Base-by-base conservation (phyloP, 257 asterid genomes). In the Paulownia fortunei region DNA sequence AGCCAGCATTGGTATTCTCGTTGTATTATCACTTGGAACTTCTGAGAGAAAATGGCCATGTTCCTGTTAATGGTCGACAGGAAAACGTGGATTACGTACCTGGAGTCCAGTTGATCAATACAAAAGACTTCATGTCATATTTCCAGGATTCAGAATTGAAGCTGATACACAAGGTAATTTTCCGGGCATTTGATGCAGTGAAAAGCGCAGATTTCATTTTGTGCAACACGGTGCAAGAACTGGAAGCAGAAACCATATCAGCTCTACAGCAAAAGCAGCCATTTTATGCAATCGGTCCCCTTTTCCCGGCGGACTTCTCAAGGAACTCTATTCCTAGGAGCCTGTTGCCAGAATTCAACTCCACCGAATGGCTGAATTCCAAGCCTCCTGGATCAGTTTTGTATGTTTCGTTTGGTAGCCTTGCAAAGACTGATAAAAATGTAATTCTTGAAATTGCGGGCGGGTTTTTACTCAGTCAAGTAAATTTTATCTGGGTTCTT, bases 321-420 rank as follows among this genome's bases (percentile, higher is more conserved):
- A n/a, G n/a, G n/a, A n/a, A n/a, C n/a, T n/a, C 76, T 3, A 49
- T 73, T 10, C 59, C 88, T 0, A 79, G 83, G 5, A 92, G 89
- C 75, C 74, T 92, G 11, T 74, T 84, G 82, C 86, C 83, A 0
- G 92, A 90, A 82, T 79, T 82, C 0, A 86, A 86, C 76, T 82
- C 87, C 69, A 42, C 82, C 0, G 87, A 85, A 4, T 90, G 96
- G 97, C 84, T 92, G 60, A 76, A 81, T 19, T 69, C 68, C 1
- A 88, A 74, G 83, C 86, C 89, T 6, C 1, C 37, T 3, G 81
- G 87, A 0, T 87, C 97, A 0, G 94, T 90, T 68, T 11, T 92
- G 74, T 92, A 92, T 24, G 86, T 90, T 15, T 92, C 97, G 0
- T 92, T 92, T 67, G 97, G 97, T 0, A 90, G 97, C 63, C 84